Base-by-base conservation (phyloP, 257 asterid species). In the Orobanche coerulescens region DNA sequence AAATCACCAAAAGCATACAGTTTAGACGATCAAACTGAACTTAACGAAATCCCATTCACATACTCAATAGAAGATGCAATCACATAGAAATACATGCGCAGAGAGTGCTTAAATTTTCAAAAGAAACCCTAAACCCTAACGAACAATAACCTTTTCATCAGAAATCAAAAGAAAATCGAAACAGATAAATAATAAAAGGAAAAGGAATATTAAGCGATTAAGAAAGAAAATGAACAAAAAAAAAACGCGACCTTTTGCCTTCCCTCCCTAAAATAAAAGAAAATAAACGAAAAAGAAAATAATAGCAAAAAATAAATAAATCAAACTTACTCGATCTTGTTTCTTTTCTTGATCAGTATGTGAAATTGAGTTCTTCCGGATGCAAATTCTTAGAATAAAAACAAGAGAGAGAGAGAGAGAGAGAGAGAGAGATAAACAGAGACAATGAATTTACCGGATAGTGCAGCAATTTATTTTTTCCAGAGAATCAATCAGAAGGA, bases 101-200 rank as follows among this genome's bases (percentile, higher is more conserved):
- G 22, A 58, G 12, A 66, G 5, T 22, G 24, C 19, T 42, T 5
- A 44, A 23, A 56, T 26, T 26, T 26, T 36, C 2, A 22, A 69
- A 14, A 67, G 52, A 63, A 65, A 31, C 72, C 60, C 71, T 26
- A 43, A 22, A 37, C 46, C 61, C 37, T 3, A 46, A 64, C 68
- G 58, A 58, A 20, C 58, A 37, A 22, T 18, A 24, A 26, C 15
- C n/a, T n/a, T n/a, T n/a, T n/a, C n/a, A n/a, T n/a, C n/a, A n/a
- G n/a, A n/a, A n/a, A n/a, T 36, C 20, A 52, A 15, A 1, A 24
- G 11, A 4, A 72, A 22, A 49, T 12, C 3, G 37, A 30, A 54
- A 4, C 60, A 16, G 24, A 12, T 14, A 13, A 34, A 46, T 7
- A 3, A 1, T 13, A 42, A 51, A 1, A 51, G 25, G 24, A 3